These are phyloP conservation scores for Magnusiomyces magnusii DNA, from an alignment of 1,139 yeast species.

Conservation along the genomic window DNA sequence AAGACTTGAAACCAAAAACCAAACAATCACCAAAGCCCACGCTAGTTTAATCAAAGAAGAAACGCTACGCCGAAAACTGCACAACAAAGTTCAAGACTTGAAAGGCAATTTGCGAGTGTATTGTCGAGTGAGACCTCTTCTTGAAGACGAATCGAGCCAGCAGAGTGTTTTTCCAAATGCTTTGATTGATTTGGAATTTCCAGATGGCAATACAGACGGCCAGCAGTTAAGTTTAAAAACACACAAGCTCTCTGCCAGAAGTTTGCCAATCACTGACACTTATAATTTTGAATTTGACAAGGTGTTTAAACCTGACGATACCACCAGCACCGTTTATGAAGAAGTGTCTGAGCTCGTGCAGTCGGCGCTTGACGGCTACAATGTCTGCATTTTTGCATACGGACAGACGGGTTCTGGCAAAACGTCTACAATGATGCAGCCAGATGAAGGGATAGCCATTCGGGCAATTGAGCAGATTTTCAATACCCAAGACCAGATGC, in stretches of 20 bases:
- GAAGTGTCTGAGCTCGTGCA: slow-evolving; percentile 86
- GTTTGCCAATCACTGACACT: slow-evolving; percentile 22
- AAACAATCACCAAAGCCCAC: slow-evolving; percentile 23
- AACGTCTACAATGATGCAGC: slow-evolving; percentile 38
- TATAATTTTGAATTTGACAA: slow-evolving; percentile 67
- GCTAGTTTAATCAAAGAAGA: slow-evolving; percentile 42
- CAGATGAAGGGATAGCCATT: slow-evolving; percentile 74
- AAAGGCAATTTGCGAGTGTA: slow-evolving; percentile 91
- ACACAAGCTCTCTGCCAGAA: slow-evolving; percentile 22
- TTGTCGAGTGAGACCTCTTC: slow-evolving; percentile 71
- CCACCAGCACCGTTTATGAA: slow-evolving; percentile 62
- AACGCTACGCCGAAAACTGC: slow-evolving; percentile 53
- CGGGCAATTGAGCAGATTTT: slow-evolving; percentile 69
- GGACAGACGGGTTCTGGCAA: slow-evolving; percentile 34
- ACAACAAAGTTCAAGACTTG: slow-evolving; percentile 70
- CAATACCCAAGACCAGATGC: slow-evolving; percentile 44
- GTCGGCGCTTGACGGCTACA: slow-evolving; percentile 73
- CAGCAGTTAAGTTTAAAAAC: slow-evolving; percentile 29
- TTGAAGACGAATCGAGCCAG: slow-evolving; percentile 15
- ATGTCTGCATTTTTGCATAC: slow-evolving; percentile 31
- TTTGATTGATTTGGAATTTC: slow-evolving; percentile 37
- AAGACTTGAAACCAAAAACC: slow-evolving; percentile 19
- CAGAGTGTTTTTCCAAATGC: slow-evolving; percentile 18
- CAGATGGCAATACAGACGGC: slow-evolving; percentile 48
- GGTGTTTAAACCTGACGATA: slow-evolving; percentile 50